A percentile compares a stretch with the other conserved stretches of the same genome.
phyloP scores from a whole-genome alignment of 2,329 filamentous ascomycete species.

The Colletotrichum liaoningense region DNA sequence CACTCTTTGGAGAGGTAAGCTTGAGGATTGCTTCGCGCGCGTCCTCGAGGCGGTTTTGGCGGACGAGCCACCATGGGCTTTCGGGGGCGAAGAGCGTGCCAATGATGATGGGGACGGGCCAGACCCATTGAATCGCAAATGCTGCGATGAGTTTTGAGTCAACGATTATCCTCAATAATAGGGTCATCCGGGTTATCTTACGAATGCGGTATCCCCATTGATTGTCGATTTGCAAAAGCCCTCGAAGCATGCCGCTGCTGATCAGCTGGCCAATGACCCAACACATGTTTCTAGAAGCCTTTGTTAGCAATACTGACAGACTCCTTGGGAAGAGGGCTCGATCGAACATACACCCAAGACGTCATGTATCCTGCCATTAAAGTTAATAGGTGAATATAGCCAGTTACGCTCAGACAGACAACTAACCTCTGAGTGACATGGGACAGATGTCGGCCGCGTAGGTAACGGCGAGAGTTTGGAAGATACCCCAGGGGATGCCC shows the following conservation, averaged over 20 bases:
- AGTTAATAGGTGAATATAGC: neutral
- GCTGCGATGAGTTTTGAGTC: conserved; percentile 34
- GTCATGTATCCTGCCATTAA: conserved; percentile 17
- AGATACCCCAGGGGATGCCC: conserved; percentile 48
- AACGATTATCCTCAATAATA: neutral
- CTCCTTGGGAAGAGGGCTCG: neutral
- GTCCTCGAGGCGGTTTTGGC: conserved; percentile 39
- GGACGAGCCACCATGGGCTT: conserved; percentile 42
- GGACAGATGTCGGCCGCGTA: conserved; percentile 53
- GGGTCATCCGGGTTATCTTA: neutral
- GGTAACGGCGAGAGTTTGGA: conserved; percentile 49
- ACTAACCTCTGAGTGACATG: conserved; percentile 47
- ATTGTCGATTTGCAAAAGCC: conserved; percentile 41
- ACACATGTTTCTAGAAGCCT: conserved; percentile 47
- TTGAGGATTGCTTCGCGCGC: conserved; percentile 33
- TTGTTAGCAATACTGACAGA: conserved; percentile 38
- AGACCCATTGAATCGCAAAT: conserved; percentile 45
- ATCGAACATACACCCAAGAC: conserved; percentile 43
- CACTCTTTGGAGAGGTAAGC: conserved; percentile 36
- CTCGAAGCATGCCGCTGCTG: conserved; percentile 48
- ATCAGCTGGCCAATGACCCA: conserved; percentile 55
- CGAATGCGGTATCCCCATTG: conserved; percentile 58
- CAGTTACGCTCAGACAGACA: conserved; percentile 51
- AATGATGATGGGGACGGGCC: conserved; percentile 36
- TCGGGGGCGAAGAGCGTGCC: conserved; percentile 39